phyloP scores from a whole-genome alignment of 805 yeast species.

The Candida patagonica region DNA sequence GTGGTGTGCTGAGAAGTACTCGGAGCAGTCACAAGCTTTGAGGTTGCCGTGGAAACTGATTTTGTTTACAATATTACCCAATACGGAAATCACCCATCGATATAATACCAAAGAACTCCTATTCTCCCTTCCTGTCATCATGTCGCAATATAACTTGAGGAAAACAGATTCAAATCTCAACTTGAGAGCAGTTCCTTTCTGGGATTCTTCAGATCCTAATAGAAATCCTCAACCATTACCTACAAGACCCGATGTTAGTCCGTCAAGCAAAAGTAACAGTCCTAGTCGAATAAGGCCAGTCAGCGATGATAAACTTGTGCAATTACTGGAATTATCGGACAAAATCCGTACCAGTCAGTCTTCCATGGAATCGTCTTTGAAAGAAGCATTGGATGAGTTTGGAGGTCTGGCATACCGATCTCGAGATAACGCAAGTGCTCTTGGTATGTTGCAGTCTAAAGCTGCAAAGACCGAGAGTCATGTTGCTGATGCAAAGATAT shows the following conservation, averaged over 20 bases:
- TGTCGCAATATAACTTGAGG: conserved; percentile 4
- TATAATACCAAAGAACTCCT: background rate
- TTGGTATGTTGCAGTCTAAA: conserved; percentile 17
- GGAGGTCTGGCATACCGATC: conserved; percentile 28
- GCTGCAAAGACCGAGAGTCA: conserved; percentile 18
- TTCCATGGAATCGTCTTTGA: conserved; percentile 26
- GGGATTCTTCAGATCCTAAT: conserved; percentile 35
- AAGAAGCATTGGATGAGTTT: conserved; percentile 27
- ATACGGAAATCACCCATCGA: background rate
- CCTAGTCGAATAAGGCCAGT: conserved; percentile 13
- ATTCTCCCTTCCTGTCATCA: background rate
- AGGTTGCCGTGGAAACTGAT: background rate
- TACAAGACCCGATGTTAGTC: conserved; percentile 28
- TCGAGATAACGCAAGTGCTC: conserved; percentile 29
- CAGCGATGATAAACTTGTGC: conserved; percentile 14
- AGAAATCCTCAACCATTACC: conserved; percentile 37
- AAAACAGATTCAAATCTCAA: conserved; percentile 22
- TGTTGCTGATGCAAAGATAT: conserved; percentile 10
- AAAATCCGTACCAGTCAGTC: conserved; percentile 25
- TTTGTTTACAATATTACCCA: conserved; percentile 1
- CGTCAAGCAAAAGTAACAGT: conserved; percentile 18
- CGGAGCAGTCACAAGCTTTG: background rate
- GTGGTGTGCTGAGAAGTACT: conserved; percentile 3
- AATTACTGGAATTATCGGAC: conserved; percentile 22
- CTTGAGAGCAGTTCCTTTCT: conserved; percentile 18